Evolutionary conservation across 106 monocot species (phyloP), one percentile per base, ranked within the genome.

Genomic region (Allium sativum): DNA sequence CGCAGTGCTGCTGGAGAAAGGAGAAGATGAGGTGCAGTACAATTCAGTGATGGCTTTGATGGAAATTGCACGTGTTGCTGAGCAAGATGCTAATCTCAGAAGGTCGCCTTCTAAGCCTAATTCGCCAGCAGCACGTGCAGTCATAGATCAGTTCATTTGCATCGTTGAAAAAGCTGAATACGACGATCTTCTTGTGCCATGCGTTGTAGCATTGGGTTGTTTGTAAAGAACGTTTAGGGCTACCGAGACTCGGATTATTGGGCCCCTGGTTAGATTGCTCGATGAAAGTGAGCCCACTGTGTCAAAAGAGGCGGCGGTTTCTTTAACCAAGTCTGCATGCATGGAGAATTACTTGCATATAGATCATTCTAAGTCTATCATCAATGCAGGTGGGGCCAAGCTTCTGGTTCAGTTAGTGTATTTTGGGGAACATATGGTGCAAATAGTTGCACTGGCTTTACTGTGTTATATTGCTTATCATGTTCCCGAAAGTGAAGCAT

Each of bases 1-100:
- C 48, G 86, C 95, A 9, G 81, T 87, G 48, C 79, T 96, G 4
- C 71, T 96, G 9, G 95, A 87, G 64, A 96, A 96, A 55, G 90
- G 84, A 0, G 53, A 59, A 7, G 90, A 78, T 15, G 87, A 90
- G 53, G 84, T 96, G 8, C 81, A 75, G 68, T 78, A 77, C 71
- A 84, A 96, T 51, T 96, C 84, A 8, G 95, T 79, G 48, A 79
- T 87, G 81, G 95, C 95, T 0, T 66, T 96, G 40, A 87, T 82
- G 90, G 90, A 87, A 55, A 96, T 96, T 62, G 68, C 84, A 8
- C 40, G 68, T 1, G 87, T 90, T 7, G 95, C 95, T 2, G 90
- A 96, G 81, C 44, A 58, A 18, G 75, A 87, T 21, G 55, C 87
- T 0, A 90, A 90, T 12, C 75, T 96, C 55, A 69, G 95, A 47